Evolutionary conservation across 2,329 filamentous ascomycete species (phyloP).

Genomic region (Xylaria sp.): DNA sequence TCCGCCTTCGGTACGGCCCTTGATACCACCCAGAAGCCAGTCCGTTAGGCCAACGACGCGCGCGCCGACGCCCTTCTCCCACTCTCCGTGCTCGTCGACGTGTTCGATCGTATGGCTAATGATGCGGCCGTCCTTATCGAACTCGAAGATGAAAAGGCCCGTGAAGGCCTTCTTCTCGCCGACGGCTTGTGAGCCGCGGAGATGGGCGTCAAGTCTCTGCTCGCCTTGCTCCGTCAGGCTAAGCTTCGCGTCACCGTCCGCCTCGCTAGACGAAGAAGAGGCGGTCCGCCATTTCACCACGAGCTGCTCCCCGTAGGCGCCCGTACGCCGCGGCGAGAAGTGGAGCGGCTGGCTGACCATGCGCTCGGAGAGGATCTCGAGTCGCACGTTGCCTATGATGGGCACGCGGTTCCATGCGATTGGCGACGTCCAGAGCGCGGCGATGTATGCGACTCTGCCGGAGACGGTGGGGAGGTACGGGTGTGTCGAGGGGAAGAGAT

Average conservation of each 20-base stretch:
- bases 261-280: slow-evolving; percentile 51
- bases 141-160: slow-evolving; percentile 94
- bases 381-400: slow-evolving; percentile 86
- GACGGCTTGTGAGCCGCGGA: slow-evolving; percentile 55
- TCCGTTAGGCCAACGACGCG: slow-evolving; percentile 93
- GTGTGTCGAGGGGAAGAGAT: slow-evolving; percentile 80
- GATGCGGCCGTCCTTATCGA: slow-evolving; percentile 86
- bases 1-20: slow-evolving; percentile 48
- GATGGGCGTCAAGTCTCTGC: slow-evolving; percentile 52
- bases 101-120: slow-evolving; percentile 93
- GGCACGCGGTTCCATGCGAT: slow-evolving; percentile 96
- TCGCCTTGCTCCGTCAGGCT: slow-evolving; percentile 47
- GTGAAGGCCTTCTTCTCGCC: slow-evolving; percentile 80
- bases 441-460: slow-evolving; percentile 88
- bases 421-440: slow-evolving; percentile 94
- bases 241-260: slow-evolving; percentile 53
- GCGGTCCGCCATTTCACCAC: slow-evolving; percentile 89
- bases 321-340: slow-evolving; percentile 61
- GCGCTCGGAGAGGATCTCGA: slow-evolving; percentile 89
- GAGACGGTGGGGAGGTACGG: slow-evolving; percentile 92
- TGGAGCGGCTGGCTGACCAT: slow-evolving; percentile 73
- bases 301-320: slow-evolving; percentile 78
- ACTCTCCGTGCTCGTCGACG: slow-evolving; percentile 83
- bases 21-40: slow-evolving; percentile 87
- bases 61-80: slow-evolving; percentile 82